Conservation (phyloP, 169 alveolate genomes). For the Plasmodium knowlesi region DNA sequence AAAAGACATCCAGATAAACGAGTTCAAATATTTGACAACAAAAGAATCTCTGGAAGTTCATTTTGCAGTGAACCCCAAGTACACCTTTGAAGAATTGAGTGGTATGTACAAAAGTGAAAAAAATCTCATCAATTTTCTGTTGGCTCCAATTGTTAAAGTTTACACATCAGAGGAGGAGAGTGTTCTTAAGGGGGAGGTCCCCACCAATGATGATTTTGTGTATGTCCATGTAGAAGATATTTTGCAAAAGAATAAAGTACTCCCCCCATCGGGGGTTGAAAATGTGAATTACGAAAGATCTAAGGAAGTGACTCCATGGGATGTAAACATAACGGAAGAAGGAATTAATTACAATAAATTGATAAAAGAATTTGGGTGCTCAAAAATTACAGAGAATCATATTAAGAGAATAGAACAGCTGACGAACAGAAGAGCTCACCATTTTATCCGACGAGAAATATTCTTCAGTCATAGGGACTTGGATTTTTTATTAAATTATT, state of each 20-base stretch:
- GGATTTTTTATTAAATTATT: constrained; percentile 92
- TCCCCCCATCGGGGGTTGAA: constrained; percentile 75
- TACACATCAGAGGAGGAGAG: constrained; percentile 65
- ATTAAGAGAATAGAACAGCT: constrained; percentile 87
- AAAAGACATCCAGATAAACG: constrained; percentile 39
- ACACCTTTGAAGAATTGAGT: constrained; percentile 58
- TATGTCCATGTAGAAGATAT: constrained; percentile 74
- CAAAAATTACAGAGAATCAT: constrained; percentile 87
- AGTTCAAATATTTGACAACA: constrained; percentile 72
- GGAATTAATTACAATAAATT: constrained; percentile 95
- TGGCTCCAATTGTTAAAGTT: constrained; percentile 39
- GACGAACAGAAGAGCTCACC: constrained; percentile 90
- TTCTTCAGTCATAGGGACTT: constrained; percentile 99
- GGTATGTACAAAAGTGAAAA: constrained; percentile 26
- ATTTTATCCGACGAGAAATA: constrained; percentile 96
- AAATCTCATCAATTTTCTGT: constrained; percentile 11
- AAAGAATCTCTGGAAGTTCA: constrained; percentile 75
- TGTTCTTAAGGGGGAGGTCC: constrained; percentile 5
- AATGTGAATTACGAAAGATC: constrained; percentile 51
- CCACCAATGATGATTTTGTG: constrained; percentile 53
- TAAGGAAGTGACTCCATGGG: constrained; percentile 77
- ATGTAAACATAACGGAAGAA: constrained; percentile 75
- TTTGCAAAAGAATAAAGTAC: constrained; percentile 58
- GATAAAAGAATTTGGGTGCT: constrained; percentile 95
- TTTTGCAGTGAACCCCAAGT: constrained; percentile 59